Base-by-base conservation (phyloP, 164 flowering plant genomes). In the Echeveria elegans region DNA sequence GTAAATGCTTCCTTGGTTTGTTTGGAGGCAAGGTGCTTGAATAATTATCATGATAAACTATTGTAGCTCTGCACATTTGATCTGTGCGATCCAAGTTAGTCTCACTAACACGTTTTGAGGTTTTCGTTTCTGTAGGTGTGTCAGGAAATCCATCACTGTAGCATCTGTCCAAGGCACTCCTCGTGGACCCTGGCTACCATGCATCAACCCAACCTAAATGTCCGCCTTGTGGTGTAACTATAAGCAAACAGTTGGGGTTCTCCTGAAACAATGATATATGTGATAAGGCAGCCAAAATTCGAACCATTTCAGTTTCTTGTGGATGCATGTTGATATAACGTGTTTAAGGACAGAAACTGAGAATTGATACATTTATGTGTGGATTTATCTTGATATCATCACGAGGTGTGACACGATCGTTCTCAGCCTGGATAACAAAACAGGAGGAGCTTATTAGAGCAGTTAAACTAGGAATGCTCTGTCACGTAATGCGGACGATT, bases 161-260 rank as follows among this genome's bases (percentile, higher is more conserved):
- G 88, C 78, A 74, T 93, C 98, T 18, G 98, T 93, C 98, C 98
- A 93, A 14, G 97, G 97, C 68, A 88, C 82, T 68, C 98, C 98
- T 15, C 68, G 30, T 14, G 97, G 98, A 68, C 92, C 93, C 65
- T 78, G 88, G 26, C 45, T 65, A 29, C 98, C 98, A 2, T n/a
- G n/a, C n/a, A n/a, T 94, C 97, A 62, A 88, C 85, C 98, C 98
- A 93, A 32, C 98, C 98, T 23, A 93, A 79, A 79, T 93, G 98
- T 5, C 98, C 98, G 30, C 98, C 98, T 73, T 82, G 80, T 4
- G 98, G 98, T 24, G 98, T 93, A 37, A 90, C 92, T 71, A 93
- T 79, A 77, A 93, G 68, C 75, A 93, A 36, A 74, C 96, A 88
- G 74, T 87, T 78, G 26, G 87, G 82, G 18, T 43, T 43, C 47